Evolutionary conservation across 1,284 basidiomycete genomes (phyloP), one percentile per base, ranked within the genome.

Genomic region (Fomitopsis schrenkii): DNA sequence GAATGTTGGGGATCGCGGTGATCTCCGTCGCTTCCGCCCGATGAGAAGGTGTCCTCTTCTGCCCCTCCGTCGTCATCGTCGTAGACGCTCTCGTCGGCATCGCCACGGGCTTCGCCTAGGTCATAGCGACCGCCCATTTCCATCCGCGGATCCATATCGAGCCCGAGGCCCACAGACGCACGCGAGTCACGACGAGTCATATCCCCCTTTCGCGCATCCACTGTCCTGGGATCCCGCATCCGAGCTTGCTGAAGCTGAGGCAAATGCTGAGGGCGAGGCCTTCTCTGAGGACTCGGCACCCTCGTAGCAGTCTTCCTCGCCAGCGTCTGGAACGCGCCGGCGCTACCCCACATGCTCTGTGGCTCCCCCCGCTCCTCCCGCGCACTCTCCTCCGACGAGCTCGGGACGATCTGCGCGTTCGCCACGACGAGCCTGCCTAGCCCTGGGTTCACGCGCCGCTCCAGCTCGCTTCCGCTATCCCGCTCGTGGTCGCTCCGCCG

Each of bases 381-480:
- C 17, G 57, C 36, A 6, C 48, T 71, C 64, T 62, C 62, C 70
- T 74, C 79, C 26, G 79, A 79, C 3, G 81, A 81, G 44, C 79
- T 80, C 1, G 79, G 71, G 3, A 78, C 69, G 28, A 82, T 76
- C 30, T 79, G 77, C 0, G 80, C 80, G 62, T 87, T 87, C 3
- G 83, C 76, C 4, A 88, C 81, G 4, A 81, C 79, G 3, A 87
- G 72, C 45, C 77, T 50, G 76, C 41, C 82, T 68, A 66, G 73
- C 5, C 60, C 59, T 6, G 62, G 67, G 9, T 67, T 68, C 19
- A 71, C 67, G 4, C 67, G 64, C 8, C 70, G 63, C 52, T 73
- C 72, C 2, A 73, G 62, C 44, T 75, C 74, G 2, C 71, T 71
- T 9, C 66, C 70, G 58, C 72, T 74, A 46, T 73, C 70, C 53